phyloP scores from a whole-genome alignment of 2,329 filamentous ascomycete genomes.

The Talaromyces pinophilus region DNA sequence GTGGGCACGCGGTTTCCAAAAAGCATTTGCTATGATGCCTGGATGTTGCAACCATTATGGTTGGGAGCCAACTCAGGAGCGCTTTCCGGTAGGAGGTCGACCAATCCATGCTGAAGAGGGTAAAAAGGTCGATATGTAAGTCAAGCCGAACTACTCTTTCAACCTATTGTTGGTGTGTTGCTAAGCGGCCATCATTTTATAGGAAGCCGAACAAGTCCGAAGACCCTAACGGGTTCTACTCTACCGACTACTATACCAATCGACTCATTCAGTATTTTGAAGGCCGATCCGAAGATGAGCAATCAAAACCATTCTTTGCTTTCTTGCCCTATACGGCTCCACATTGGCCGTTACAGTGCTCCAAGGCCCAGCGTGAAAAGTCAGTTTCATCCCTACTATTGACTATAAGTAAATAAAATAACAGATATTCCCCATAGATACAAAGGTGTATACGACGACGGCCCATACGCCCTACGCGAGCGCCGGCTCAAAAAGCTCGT shows the following conservation, averaged over 20 bases:
- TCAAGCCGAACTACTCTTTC: neutral
- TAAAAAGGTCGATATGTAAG: slow-evolving; percentile 3
- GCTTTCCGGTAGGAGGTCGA: neutral
- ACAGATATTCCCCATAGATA: neutral
- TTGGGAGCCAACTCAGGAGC: slow-evolving; percentile 10
- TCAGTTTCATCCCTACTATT: neutral
- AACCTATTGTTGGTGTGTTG: neutral
- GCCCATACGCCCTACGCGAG: slow-evolving; percentile 9
- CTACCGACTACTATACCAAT: slow-evolving; percentile 6
- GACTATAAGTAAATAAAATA: too few relatives aligned
- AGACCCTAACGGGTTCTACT: slow-evolving; percentile 4
- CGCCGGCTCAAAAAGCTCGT: neutral
- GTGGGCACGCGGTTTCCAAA: neutral
- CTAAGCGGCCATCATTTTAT: neutral
- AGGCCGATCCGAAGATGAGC: neutral
- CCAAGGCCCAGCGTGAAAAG: slow-evolving; percentile 9
- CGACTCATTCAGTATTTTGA: slow-evolving; percentile 2
- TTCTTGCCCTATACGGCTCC: slow-evolving; percentile 11
- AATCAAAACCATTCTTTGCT: slow-evolving; percentile 7
- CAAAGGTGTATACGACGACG: slow-evolving; percentile 6
- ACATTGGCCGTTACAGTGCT: slow-evolving; percentile 13
- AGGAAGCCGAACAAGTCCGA: neutral
- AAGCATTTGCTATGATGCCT: slow-evolving; percentile 17
- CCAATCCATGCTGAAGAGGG: slow-evolving; percentile 3
- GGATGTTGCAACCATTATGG: slow-evolving; percentile 18